Conservation (phyloP, 257 asterid species). For the Thymus mandschuricus region DNA sequence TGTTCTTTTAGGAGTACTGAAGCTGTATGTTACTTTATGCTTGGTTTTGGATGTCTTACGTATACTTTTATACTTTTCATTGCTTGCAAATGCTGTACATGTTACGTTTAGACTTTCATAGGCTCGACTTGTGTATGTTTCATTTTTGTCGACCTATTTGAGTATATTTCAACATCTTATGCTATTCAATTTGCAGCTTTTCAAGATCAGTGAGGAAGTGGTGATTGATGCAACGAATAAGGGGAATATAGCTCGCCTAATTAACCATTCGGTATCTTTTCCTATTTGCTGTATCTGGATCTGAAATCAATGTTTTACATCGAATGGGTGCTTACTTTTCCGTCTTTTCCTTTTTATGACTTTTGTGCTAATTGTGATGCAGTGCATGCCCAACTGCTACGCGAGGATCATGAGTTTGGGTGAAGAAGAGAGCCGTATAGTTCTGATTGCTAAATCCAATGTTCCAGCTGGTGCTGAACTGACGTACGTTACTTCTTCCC, state of each 20-base stretch:
- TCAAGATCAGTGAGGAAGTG: conserved; percentile 89
- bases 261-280: conserved; percentile 87
- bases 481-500: conserved; percentile 53
- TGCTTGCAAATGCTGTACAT: conserved; percentile 19
- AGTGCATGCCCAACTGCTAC: conserved; percentile 98
- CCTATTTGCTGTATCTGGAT: conserved; percentile 4
- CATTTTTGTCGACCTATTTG: background rate
- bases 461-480: conserved; percentile 87
- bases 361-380: conserved; percentile 30
- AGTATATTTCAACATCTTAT: conserved; percentile 18
- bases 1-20: conserved; percentile 6
- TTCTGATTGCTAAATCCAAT: conserved; percentile 78
- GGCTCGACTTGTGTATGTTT: conserved; percentile 6
- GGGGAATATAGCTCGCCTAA: conserved; percentile 97
- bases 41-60: background rate
- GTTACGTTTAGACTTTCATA: background rate
- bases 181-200: conserved; percentile 65
- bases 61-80: background rate
- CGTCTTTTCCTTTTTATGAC: background rate
- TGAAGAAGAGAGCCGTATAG: conserved; percentile 75
- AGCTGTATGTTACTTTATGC: conserved; percentile 5
- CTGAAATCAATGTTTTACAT: background rate
- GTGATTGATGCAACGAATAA: conserved; percentile 88
- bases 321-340: background rate
- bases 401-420: conserved; percentile 84